Percentiles rank a stretch among this genome's conserved stretches.
These are phyloP conservation scores for Aphanomyces astaci DNA, from an alignment of 352 stramenopile species.

Conservation along the genomic window DNA sequence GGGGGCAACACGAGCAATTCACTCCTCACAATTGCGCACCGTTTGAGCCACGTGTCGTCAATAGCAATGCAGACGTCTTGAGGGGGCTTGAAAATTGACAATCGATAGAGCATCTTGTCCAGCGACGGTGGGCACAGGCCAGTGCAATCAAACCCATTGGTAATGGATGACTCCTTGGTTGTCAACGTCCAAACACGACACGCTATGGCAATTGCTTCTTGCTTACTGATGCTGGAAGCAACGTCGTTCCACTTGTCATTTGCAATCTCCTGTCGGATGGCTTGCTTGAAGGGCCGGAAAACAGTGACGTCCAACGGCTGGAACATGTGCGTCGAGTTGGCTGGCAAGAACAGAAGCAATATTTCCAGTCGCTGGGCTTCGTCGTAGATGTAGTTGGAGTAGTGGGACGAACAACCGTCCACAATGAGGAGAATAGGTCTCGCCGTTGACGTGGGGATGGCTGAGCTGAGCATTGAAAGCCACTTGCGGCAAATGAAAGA, in stretches of 20 bases:
- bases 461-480: not conserved
- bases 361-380: not conserved
- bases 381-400: not conserved
- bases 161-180: not conserved
- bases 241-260: not conserved
- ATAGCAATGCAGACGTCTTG: not conserved
- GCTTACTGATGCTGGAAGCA: not conserved
- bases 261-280: not conserved
- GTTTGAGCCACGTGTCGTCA: not conserved
- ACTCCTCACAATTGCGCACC: not conserved
- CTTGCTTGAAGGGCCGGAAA: not conserved
- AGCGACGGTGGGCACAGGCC: not conserved
- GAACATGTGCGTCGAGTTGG: slow-evolving; percentile 9
- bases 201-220: not conserved
- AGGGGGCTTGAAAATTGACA: not conserved
- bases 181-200: not conserved
- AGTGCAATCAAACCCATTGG: slow-evolving; percentile 3
- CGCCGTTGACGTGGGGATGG: not conserved
- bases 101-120: slow-evolving; percentile 10
- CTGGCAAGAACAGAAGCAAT: not conserved
- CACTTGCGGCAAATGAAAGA: not conserved
- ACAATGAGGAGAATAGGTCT: not conserved
- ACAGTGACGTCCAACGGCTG: slow-evolving; percentile 5
- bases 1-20: not conserved
- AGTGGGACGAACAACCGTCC: slow-evolving; percentile 1